Conservation (phyloP, 2,329 filamentous ascomycete species). For the Aspergillus piperis region DNA sequence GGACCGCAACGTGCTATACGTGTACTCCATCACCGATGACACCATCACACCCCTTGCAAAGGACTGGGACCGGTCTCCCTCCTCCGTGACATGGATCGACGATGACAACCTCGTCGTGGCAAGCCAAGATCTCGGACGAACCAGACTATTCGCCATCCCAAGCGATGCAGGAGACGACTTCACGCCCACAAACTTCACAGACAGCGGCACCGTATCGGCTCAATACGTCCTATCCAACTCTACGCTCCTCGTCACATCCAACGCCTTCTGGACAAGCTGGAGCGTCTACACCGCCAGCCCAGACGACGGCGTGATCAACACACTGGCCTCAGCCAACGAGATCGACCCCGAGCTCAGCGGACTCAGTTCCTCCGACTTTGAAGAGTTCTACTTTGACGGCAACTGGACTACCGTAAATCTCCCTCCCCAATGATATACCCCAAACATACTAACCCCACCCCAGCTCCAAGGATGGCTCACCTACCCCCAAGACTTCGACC, state of each 20-base stretch:
- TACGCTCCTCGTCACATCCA: slow-evolving; percentile 36
- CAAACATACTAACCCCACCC: slow-evolving; percentile 10
- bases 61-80: slow-evolving; percentile 57
- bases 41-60: slow-evolving; percentile 42
- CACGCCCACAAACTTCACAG: slow-evolving; percentile 40
- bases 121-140: slow-evolving; percentile 68
- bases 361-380: slow-evolving; percentile 36
- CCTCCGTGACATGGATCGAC: slow-evolving; percentile 53
- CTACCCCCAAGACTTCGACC: slow-evolving; percentile 61
- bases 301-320: slow-evolving; percentile 27
- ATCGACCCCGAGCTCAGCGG: slow-evolving; percentile 42
- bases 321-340: slow-evolving; percentile 40
- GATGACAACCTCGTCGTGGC: slow-evolving; percentile 68
- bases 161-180: slow-evolving; percentile 33
- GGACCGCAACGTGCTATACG: slow-evolving; percentile 62
- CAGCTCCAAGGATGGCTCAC: slow-evolving; percentile 45
- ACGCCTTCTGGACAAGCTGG: slow-evolving; percentile 39
- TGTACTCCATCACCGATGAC: slow-evolving; percentile 38
- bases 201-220: slow-evolving; percentile 32
- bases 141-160: slow-evolving; percentile 41
- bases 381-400: slow-evolving; percentile 41
- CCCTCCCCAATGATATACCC: neutral
- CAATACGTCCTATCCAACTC: slow-evolving; percentile 35
- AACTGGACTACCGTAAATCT: slow-evolving; percentile 37
- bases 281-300: slow-evolving; percentile 38